Evolutionary conservation across 1,284 basidiomycete species (phyloP).

Genomic region (Coriolopsis trogii): DNA sequence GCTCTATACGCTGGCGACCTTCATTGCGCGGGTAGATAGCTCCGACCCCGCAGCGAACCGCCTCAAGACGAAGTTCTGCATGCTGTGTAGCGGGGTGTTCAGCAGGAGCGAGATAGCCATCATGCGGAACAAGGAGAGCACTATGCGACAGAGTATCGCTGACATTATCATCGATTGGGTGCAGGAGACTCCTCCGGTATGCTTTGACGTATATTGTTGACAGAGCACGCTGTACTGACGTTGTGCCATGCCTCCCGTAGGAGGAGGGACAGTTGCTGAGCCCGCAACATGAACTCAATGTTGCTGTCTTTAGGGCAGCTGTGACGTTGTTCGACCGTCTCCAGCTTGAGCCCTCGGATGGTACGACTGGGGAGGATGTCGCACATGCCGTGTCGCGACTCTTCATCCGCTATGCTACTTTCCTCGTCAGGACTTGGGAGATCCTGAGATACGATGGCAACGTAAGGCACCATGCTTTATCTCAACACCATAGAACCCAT

Average conservation of each 20-base stretch:
- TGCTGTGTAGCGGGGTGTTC: conserved; percentile 71
- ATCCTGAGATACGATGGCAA: conserved; percentile 47
- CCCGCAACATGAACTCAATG: conserved; percentile 64
- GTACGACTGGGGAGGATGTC: conserved; percentile 60
- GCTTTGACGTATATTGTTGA: conserved; percentile 21
- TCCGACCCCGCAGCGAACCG: conserved; percentile 62
- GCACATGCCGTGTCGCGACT: conserved; percentile 73
- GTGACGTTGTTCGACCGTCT: conserved; percentile 80
- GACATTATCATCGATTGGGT: conserved; percentile 83
- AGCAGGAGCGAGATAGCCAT: conserved; percentile 62
- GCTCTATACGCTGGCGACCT: conserved; percentile 63
- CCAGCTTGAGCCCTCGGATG: conserved; percentile 65
- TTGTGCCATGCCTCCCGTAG: neutral
- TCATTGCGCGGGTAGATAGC: conserved; percentile 67
- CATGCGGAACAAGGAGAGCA: conserved; percentile 65
- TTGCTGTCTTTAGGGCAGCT: conserved; percentile 69
- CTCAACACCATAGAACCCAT: neutral
- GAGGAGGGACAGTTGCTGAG: conserved; percentile 6
- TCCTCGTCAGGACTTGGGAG: conserved; percentile 66
- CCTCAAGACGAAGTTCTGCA: conserved; percentile 78
- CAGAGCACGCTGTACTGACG: neutral
- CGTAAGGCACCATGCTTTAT: conserved; percentile 34
- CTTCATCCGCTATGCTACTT: conserved; percentile 76
- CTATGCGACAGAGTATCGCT: conserved; percentile 67
- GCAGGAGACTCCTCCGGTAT: conserved; percentile 50